Evolutionary conservation across 2,329 filamentous ascomycete species (phyloP).

Genomic region (Coleophoma eucalyptorum): DNA sequence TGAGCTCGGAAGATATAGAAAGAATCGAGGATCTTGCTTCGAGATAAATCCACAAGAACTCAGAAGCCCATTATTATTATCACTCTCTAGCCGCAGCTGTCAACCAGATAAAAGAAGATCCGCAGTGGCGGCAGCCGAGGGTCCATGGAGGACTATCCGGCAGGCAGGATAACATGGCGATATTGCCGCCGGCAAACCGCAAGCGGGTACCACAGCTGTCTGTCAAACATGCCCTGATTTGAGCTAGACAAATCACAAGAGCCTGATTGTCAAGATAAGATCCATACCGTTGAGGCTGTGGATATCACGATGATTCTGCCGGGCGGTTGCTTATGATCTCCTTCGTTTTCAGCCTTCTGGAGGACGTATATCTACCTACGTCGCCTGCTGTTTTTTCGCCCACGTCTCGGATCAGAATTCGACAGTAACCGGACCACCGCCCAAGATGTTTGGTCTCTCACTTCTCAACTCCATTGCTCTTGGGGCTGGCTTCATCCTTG

Average conservation of each 20-base stretch:
- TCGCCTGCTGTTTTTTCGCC: no score
- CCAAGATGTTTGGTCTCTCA: conserved; percentile 1
- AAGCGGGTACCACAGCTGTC: background rate
- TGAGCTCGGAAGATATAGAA: no score
- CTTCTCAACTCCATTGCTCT: background rate
- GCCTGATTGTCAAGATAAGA: background rate
- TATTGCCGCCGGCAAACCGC: background rate
- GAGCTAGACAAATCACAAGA: background rate
- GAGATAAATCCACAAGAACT: no score
- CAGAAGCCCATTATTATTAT: no score
- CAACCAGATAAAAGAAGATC: no score
- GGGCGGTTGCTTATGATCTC: background rate
- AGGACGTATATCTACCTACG: no score
- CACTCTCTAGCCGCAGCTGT: no score
- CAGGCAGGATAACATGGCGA: background rate
- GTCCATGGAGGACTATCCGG: no score
- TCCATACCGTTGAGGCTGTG: background rate
- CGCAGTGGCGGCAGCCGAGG: no score
- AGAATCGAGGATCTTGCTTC: no score
- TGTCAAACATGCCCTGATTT: background rate
- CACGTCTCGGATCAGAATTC: no score
- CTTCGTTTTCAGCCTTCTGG: background rate
- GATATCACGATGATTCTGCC: background rate
- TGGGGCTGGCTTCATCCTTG: background rate
- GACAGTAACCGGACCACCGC: no score